Base-by-base conservation (phyloP, 495 filamentous ascomycete species). In the Tuber melanosporum region DNA sequence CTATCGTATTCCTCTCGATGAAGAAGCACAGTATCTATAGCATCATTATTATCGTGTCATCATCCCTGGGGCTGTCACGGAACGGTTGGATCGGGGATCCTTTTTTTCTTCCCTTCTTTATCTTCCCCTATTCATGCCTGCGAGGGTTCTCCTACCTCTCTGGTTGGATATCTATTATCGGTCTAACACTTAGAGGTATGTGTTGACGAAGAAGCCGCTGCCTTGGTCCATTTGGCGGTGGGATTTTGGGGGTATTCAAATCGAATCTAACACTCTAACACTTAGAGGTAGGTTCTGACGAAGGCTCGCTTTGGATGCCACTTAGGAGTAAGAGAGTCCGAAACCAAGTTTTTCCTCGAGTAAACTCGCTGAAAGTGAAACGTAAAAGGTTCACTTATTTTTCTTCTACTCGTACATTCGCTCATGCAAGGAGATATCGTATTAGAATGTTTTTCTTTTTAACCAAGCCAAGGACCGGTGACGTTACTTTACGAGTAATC, bases 201-300 rank as follows among this genome's bases (percentile, higher is more conserved):
- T 62, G 52, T 62, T 62, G 52, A 62, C 52, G 52, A 32, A 62
- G 52, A n/a, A 32, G 52, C n/a, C n/a, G n/a, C 52, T 62, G n/a
- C 52, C 52, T 62, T 62, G 52, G 52, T 15, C 12, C n/a, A 15
- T 32, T 32, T n/a, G n/a, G 52, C n/a, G 10, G n/a, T 62, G 52
- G 52, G 52, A 1, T 12, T 62, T 62, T 62, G 52, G 52, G 52
- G 52, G 52, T 32, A 62, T 62, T 6, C n/a, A 62, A 32, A 62
- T 69, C 17, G 75, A 69, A 69, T 80, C 81, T 82, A 82, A 82
- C 81, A 82, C 81, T 80, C 81, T 82, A 82, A 82, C 81, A 82
- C 81, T 82, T 82, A 82, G 81, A 79, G 80, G 81, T 82, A 82
- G 77, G 74, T 82, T 73, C 73, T 80, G 71, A 79, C 78, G 77